phyloP scores from a whole-genome alignment of 1,139 yeast genomes.

The Taiozyma sp. region DNA sequence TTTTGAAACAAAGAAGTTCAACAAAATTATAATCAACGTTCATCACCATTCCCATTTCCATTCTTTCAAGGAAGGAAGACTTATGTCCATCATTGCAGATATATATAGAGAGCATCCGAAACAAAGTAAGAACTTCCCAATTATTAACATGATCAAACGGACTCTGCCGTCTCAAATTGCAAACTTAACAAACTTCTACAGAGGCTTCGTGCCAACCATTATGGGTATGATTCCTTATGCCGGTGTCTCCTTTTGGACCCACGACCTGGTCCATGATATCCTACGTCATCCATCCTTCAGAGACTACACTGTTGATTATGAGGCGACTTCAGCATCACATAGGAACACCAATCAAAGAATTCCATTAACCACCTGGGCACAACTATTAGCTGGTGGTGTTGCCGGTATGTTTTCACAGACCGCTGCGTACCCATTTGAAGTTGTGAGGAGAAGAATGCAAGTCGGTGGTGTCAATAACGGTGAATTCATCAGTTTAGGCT shows the following conservation, averaged over 20 bases:
- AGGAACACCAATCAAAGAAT: slow-evolving; percentile 29
- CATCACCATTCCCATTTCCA: slow-evolving; percentile 24
- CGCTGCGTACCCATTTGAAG: slow-evolving; percentile 96
- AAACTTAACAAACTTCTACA: slow-evolving; percentile 64
- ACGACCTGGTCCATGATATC: slow-evolving; percentile 84
- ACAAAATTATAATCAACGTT: slow-evolving; percentile 12
- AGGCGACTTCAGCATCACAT: slow-evolving; percentile 2
- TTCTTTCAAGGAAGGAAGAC: slow-evolving; percentile 40
- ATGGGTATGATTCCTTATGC: slow-evolving; percentile 98
- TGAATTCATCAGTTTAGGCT: slow-evolving; percentile 43
- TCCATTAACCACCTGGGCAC: slow-evolving; percentile 87
- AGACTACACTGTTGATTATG: slow-evolving; percentile 45
- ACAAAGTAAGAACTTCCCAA: slow-evolving; percentile 20
- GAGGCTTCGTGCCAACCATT: slow-evolving; percentile 93
- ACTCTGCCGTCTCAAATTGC: slow-evolving; percentile 29
- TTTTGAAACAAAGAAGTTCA: slow-evolving; percentile 58
- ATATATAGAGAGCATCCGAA: slow-evolving; percentile 62
- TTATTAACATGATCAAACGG: slow-evolving; percentile 19
- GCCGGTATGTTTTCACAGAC: slow-evolving; percentile 96
- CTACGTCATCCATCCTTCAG: slow-evolving; percentile 55
- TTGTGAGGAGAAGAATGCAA: slow-evolving; percentile 90
- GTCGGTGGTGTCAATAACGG: slow-evolving; percentile 83
- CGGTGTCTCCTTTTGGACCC: slow-evolving; percentile 94
- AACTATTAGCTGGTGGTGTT: slow-evolving; percentile 86
- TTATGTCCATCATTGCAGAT: slow-evolving; percentile 44